phyloP scores from a whole-genome alignment of 176 grass and related monocot species.

The Hyparrhenia diplandra region DNA sequence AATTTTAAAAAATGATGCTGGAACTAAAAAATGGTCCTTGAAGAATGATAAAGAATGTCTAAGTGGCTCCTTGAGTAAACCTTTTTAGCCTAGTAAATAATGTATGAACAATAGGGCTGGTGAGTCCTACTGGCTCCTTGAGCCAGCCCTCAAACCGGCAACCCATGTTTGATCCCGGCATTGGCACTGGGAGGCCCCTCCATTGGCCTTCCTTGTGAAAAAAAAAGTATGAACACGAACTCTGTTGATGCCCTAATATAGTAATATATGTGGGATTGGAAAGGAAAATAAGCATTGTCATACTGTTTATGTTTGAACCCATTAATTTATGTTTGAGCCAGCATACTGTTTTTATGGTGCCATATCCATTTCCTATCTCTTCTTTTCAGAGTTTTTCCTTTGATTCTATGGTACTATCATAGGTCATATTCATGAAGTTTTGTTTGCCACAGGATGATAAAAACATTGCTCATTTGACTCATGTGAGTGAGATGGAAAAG shows the following conservation, averaged over 20 bases:
- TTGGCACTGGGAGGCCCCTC: too few relatives aligned
- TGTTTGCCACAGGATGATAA: constrained; percentile 79
- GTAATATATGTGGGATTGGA: background rate
- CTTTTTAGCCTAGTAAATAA: background rate
- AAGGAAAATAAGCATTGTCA: background rate
- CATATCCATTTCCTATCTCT: background rate
- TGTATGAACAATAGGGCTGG: too few relatives aligned
- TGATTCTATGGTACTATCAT: background rate
- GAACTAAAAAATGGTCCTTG: too few relatives aligned
- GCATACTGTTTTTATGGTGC: background rate
- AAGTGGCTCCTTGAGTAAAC: background rate
- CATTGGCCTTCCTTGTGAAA: too few relatives aligned
- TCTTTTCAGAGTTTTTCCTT: constrained; percentile 4
- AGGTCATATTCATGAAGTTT: constrained; percentile 21
- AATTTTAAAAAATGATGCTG: too few relatives aligned
- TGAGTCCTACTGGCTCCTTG: too few relatives aligned
- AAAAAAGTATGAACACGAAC: background rate
- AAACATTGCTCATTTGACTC: constrained; percentile 93
- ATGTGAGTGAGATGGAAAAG: constrained; percentile 99
- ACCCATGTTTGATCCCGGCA: too few relatives aligned
- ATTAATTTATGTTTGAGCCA: background rate
- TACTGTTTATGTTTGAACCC: background rate
- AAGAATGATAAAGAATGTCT: background rate
- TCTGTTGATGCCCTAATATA: background rate
- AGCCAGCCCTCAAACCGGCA: too few relatives aligned